Conservation (phyloP, 1,139 yeast species). For the Saccharomyces hybrid region DNA sequence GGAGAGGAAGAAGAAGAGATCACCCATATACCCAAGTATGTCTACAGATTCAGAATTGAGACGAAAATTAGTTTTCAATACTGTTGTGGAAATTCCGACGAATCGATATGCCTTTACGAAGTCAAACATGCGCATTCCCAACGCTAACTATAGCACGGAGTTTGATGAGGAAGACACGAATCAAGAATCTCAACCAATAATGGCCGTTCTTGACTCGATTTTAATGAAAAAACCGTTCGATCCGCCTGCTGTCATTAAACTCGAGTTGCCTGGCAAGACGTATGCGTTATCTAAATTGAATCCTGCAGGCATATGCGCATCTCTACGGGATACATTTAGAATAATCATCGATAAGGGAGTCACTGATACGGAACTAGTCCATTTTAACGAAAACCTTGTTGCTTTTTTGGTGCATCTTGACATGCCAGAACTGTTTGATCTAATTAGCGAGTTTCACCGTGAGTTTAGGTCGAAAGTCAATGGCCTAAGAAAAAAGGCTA, state of each 20-base stretch:
- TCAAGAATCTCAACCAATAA: neutral
- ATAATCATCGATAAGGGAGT: constrained; percentile 21
- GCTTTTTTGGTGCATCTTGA: constrained; percentile 19
- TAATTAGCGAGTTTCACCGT: constrained; percentile 21
- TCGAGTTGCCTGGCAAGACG: constrained; percentile 11
- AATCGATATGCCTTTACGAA: constrained; percentile 8
- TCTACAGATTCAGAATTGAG: constrained; percentile 6
- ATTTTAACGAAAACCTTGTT: constrained; percentile 10
- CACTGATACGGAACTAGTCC: constrained; percentile 20
- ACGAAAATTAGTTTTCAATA: constrained; percentile 17
- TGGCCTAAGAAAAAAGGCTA: constrained; percentile 18
- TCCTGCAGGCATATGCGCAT: constrained; percentile 6
- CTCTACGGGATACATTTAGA: constrained; percentile 14
- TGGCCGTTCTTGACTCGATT: neutral
- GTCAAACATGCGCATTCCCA: constrained; percentile 1
- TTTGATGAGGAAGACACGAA: neutral
- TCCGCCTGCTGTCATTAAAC: constrained; percentile 15
- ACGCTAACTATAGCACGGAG: neutral
- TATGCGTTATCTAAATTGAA: constrained; percentile 20
- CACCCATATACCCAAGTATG: constrained; percentile 1
- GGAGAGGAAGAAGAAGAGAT: neutral
- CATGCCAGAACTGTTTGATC: constrained; percentile 12
- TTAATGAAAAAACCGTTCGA: constrained; percentile 5
- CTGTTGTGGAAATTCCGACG: constrained; percentile 24
- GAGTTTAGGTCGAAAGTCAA: constrained; percentile 23